Base-by-base conservation (phyloP, 805 yeast genomes). In the Sugiyamaella americana region DNA sequence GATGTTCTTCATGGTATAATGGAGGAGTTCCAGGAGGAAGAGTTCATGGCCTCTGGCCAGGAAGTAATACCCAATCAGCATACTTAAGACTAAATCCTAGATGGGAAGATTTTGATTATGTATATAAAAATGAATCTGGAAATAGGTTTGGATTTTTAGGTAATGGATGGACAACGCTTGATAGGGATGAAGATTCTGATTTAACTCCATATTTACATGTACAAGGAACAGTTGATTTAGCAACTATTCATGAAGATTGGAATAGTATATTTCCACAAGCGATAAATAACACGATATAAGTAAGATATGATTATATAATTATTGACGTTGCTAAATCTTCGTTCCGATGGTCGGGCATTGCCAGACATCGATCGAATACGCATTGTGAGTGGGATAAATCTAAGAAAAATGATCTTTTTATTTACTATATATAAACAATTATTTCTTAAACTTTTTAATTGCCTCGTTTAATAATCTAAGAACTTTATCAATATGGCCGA, bases 401-500 rank as follows among this genome's bases (percentile, higher is more conserved):
- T n/a, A n/a, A n/a, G n/a, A n/a, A n/a, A n/a, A n/a, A n/a, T n/a
- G n/a, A n/a, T n/a, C 8, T 26, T 26, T 26, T 26, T 8, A 26
- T 26, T 26, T 26, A 13, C 32, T 26, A 26, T 26, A 13, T 26
- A 26, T 26, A 21, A 24, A 5, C 11, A 19, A 18, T 37, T 47
- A 43, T 16, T 43, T 43, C 21, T 37, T 21, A 17, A 42, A 16
- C 24, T 71, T 50, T 37, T 37, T 36, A 20, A 58, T 26, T 8
- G 55, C 55, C 40, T 65, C 67, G 52, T 72, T 70, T 47, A 79
- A 68, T 22, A 74, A 75, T 24, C 65, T 61, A 49, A 73, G 68
- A 35, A 76, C 76, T 46, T 63, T 62, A 48, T 74, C 77, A 23
- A 82, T 64, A 61, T 82, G 84, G 29, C 73, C 73, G 51, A 78